phyloP scores from a whole-genome alignment of 768 basidiomycete species.

The Tulasnella sp. region DNA sequence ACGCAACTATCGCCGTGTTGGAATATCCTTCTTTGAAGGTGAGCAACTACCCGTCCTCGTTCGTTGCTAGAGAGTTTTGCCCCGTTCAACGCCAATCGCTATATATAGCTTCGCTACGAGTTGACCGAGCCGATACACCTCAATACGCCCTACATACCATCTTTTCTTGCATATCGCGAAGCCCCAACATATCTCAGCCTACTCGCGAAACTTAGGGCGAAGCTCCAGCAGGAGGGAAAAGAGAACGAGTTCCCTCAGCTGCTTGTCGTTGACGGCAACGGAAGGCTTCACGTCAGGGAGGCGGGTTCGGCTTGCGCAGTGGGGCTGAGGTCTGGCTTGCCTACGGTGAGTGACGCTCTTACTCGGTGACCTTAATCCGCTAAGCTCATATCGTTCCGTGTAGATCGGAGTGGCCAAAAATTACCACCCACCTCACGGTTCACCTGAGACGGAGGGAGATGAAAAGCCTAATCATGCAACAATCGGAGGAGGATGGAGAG shows the following conservation, averaged over 20 bases:
- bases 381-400: background rate
- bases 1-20: conserved; percentile 40
- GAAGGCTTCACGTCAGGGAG: conserved; percentile 40
- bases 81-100: background rate
- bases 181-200: conserved; percentile 37
- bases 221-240: conserved; percentile 20
- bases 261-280: conserved; percentile 43
- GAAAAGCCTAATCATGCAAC: background rate
- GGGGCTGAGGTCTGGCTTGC: conserved; percentile 39
- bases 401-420: conserved; percentile 36
- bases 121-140: conserved; percentile 36
- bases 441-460: conserved; percentile 12
- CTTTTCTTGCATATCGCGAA: conserved; percentile 43
- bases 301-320: conserved; percentile 41
- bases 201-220: conserved; percentile 36
- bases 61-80: background rate
- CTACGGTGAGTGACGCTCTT: conserved; percentile 39
- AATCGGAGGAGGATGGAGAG: conserved; percentile 22
- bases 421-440: conserved; percentile 29
- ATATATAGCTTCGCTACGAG: conserved; percentile 37
- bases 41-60: background rate
- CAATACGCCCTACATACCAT: conserved; percentile 41
- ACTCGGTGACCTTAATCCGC: background rate
- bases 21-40: conserved; percentile 40
- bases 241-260: conserved; percentile 40